Evolutionary conservation across 2,329 filamentous ascomycete species (phyloP).

Genomic region (Purpureocillium takamizusanense): DNA sequence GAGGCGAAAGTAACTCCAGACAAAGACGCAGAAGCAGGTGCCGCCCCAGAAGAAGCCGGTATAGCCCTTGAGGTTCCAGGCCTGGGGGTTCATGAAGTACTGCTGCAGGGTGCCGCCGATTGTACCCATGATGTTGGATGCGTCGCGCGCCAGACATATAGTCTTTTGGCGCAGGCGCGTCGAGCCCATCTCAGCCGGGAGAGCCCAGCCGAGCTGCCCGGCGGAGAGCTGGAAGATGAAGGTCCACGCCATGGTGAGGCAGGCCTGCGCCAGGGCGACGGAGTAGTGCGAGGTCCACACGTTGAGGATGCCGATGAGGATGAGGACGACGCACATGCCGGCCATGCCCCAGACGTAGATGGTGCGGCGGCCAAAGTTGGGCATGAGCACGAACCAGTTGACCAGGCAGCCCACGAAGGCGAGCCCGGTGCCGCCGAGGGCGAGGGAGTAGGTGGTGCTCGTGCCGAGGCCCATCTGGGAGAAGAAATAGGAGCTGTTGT

Average conservation of each 20-base stretch:
- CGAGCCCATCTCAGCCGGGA: constrained; percentile 20
- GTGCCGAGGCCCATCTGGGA: constrained; percentile 23
- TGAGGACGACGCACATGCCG: constrained; percentile 25
- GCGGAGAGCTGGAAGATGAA: constrained; percentile 25
- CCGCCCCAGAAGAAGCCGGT: constrained; percentile 25
- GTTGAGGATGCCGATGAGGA: constrained; percentile 30
- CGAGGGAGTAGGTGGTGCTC: constrained; percentile 19
- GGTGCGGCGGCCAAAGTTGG: constrained; percentile 32
- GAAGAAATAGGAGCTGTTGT: constrained; percentile 33
- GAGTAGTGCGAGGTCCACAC: constrained; percentile 15
- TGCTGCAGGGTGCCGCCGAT: constrained; percentile 18
- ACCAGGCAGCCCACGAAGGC: constrained; percentile 31
- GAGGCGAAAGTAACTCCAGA: constrained; percentile 35
- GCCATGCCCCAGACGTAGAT: constrained; percentile 36
- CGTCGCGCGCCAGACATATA: constrained; percentile 19
- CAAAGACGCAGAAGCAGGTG: constrained; percentile 14
- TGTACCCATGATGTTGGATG: constrained; percentile 12
- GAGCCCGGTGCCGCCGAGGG: constrained; percentile 29
- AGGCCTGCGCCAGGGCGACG: constrained; percentile 23
- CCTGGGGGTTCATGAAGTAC: constrained; percentile 27
- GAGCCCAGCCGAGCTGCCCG: constrained; percentile 26
- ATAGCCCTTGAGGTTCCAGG: constrained; percentile 28
- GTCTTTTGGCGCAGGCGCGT: constrained; percentile 22
- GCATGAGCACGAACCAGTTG: constrained; percentile 32
- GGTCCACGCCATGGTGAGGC: constrained; percentile 23